Conservation (phyloP, 2,329 filamentous ascomycete genomes). For the Clarireedia sp. region DNA sequence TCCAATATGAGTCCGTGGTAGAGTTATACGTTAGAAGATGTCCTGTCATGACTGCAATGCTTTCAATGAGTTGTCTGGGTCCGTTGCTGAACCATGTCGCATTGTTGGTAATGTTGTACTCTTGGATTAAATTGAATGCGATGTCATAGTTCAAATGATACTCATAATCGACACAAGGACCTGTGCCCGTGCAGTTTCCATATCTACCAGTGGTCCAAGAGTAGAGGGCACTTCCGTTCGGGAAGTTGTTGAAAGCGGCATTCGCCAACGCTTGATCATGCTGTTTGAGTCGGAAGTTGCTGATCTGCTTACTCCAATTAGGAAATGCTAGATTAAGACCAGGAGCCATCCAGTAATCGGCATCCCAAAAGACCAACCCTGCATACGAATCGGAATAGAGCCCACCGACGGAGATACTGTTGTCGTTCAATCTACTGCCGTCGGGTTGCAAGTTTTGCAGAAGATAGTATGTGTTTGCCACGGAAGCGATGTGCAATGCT, state of each 20-base stretch:
- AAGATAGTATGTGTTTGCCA: conserved; percentile 49
- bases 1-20: conserved; percentile 39
- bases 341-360: conserved; percentile 38
- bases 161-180: conserved; percentile 62
- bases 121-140: conserved; percentile 38
- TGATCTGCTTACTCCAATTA: conserved; percentile 52
- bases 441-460: conserved; percentile 41
- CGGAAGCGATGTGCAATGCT: conserved; percentile 41
- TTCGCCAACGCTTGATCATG: conserved; percentile 54
- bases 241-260: conserved; percentile 51
- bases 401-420: conserved; percentile 62
- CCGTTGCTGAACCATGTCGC: conserved; percentile 31
- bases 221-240: conserved; percentile 50
- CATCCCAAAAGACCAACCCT: conserved; percentile 41
- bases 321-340: conserved; percentile 58
- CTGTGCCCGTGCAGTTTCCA: conserved; percentile 59
- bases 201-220: conserved; percentile 61
- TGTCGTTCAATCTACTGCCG: conserved; percentile 47
- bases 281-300: conserved; percentile 53
- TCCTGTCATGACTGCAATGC: conserved; percentile 52
- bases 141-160: conserved; percentile 68
- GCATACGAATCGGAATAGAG: conserved; percentile 60
- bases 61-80: conserved; percentile 56
- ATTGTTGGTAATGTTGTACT: conserved; percentile 29
- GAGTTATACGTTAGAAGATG: conserved; percentile 54